These are phyloP conservation scores for Kwoniella shivajii DNA, from an alignment of 1,284 basidiomycete species.

Conservation along the genomic window DNA sequence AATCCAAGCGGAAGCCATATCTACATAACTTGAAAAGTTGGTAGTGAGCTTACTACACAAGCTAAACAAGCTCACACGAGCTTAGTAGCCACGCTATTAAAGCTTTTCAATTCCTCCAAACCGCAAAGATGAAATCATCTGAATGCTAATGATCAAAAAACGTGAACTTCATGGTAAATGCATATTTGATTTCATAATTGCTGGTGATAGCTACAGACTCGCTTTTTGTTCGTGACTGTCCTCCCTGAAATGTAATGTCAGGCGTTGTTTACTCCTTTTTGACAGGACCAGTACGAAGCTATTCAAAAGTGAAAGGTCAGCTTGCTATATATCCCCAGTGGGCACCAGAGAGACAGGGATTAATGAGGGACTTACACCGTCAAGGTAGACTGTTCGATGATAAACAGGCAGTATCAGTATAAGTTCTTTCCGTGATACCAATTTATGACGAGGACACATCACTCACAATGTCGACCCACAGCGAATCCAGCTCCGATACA, in stretches of 20 bases:
- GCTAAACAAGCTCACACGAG: no score
- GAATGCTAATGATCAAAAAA: no score
- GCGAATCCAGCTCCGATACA: conserved; percentile 46
- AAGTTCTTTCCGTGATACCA: neutral
- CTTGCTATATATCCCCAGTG: neutral
- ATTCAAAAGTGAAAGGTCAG: neutral
- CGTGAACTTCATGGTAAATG: no score
- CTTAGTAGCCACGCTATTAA: no score
- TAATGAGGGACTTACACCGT: conserved; percentile 24
- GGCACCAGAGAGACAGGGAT: neutral
- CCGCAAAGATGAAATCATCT: no score
- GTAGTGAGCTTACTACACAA: no score
- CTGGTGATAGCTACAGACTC: no score
- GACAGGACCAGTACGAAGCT: conserved; percentile 22
- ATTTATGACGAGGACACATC: neutral
- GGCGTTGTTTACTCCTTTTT: conserved; percentile 11
- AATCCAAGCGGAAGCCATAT: neutral
- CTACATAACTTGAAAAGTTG: no score
- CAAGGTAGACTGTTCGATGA: conserved; percentile 25
- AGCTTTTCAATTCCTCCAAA: no score
- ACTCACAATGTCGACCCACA: conserved; percentile 33
- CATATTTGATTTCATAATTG: no score
- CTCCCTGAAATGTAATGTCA: no score
- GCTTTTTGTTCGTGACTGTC: no score
- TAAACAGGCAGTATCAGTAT: conserved; percentile 1